Conservation (phyloP, 306 rosid species). For the Oemleria cerasiformis region DNA sequence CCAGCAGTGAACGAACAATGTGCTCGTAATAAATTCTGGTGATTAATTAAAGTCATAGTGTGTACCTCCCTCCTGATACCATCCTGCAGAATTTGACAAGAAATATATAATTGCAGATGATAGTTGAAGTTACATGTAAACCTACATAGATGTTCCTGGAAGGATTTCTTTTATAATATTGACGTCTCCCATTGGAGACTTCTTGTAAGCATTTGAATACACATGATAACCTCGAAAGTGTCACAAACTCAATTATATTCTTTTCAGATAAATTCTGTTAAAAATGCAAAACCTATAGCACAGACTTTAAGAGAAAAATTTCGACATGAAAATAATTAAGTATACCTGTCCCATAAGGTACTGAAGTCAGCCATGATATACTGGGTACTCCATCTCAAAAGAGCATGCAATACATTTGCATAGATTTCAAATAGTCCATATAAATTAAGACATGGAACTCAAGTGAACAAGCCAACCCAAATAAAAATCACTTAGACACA, state of each 20-base stretch:
- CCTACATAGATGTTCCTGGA: not conserved
- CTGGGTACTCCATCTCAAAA: not conserved
- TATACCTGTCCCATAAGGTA: not conserved
- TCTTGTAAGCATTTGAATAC: not conserved
- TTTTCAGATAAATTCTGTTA: not conserved
- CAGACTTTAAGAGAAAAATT: not conserved
- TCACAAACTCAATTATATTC: not conserved
- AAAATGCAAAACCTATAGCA: not conserved
- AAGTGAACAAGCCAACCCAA: constrained; percentile 1
- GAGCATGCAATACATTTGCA: not conserved
- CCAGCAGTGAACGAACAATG: constrained; percentile 93
- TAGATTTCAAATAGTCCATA: not conserved
- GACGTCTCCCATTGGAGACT: too few species aligned
- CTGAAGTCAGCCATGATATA: not conserved
- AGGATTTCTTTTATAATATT: not conserved
- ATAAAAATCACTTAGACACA: not conserved
- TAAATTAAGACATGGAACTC: not conserved
- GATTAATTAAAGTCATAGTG: constrained; percentile 80
- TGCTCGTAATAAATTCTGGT: constrained; percentile 77
- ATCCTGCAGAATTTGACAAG: constrained; percentile 59
- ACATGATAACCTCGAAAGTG: not conserved
- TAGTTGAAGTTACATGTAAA: not conserved
- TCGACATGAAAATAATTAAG: not conserved
- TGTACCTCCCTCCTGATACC: constrained; percentile 92
- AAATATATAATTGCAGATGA: constrained; percentile 11